phyloP scores from a whole-genome alignment of 2,329 filamentous ascomycete species.

The Periconia sp. region DNA sequence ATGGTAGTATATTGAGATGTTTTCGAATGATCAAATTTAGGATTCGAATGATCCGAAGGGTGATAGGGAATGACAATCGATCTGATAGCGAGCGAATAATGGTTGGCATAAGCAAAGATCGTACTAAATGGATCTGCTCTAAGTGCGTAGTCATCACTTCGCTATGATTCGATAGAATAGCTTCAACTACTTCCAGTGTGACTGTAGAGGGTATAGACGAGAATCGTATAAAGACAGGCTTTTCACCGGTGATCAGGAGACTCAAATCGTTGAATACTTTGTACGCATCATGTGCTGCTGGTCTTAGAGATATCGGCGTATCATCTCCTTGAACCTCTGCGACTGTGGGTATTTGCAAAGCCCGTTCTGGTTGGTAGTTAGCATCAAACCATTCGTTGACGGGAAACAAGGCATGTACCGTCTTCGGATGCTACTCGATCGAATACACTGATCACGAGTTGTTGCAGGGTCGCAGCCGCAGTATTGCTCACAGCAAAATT shows the following conservation, averaged over 20 bases:
- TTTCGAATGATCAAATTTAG: constrained; percentile 78
- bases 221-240: constrained; percentile 79
- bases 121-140: constrained; percentile 79
- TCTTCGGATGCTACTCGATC: constrained; percentile 87
- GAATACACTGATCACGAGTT: constrained; percentile 88
- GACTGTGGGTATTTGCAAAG: constrained; percentile 58
- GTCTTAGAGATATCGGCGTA: constrained; percentile 66
- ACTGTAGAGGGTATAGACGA: constrained; percentile 78
- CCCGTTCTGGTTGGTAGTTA: constrained; percentile 23
- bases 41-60: constrained; percentile 79
- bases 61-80: constrained; percentile 76
- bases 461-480: constrained; percentile 92
- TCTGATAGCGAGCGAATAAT: constrained; percentile 77
- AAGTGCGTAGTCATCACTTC: constrained; percentile 74
- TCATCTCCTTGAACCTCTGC: constrained; percentile 69
- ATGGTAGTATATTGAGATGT: constrained; percentile 72
- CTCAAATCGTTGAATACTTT: constrained; percentile 84
- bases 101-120: constrained; percentile 78
- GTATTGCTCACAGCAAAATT: constrained; percentile 94
- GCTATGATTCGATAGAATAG: constrained; percentile 83
- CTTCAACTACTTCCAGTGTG: constrained; percentile 88
- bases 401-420: constrained; percentile 49
- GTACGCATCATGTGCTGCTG: constrained; percentile 83
- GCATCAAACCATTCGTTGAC: background rate
- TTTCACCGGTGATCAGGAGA: constrained; percentile 80